A percentile compares a stretch with the other conserved stretches of the same genome.
phyloP scores from a whole-genome alignment of 2,329 filamentous ascomycete genomes.

The Laburnicola sp. region DNA sequence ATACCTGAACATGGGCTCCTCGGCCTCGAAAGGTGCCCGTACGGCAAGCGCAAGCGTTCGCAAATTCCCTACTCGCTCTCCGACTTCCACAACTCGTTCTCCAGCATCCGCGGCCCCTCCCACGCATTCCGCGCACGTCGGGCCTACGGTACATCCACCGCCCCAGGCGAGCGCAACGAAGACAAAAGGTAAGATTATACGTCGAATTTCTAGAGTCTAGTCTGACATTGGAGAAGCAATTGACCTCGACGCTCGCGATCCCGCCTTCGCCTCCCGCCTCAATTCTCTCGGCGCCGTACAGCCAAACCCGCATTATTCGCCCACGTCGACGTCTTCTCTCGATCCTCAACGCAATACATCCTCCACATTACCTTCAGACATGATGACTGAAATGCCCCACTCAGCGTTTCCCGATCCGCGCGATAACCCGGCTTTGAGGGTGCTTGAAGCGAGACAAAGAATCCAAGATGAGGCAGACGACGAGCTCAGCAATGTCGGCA shows the following conservation, averaged over 20 bases:
- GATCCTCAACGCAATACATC: conserved; percentile 38
- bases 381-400: conserved; percentile 36
- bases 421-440: conserved; percentile 58
- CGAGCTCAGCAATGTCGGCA: conserved; percentile 54
- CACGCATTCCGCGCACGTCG: conserved; percentile 35
- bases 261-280: conserved; percentile 78
- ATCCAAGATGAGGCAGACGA: conserved; percentile 57
- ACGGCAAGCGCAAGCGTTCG: conserved; percentile 56
- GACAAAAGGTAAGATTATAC: conserved; percentile 43
- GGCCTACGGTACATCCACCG: conserved; percentile 48
- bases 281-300: conserved; percentile 63
- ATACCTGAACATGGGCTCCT: conserved; percentile 56
- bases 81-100: conserved; percentile 37
- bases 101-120: conserved; percentile 34
- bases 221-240: conserved; percentile 49
- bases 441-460: conserved; percentile 56
- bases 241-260: conserved; percentile 63
- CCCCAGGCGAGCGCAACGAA: conserved; percentile 44
- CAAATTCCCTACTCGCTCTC: conserved; percentile 58
- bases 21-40: conserved; percentile 59
- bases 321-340: conserved; percentile 55
- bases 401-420: conserved; percentile 38
- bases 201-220: neutral
- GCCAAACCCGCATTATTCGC: conserved; percentile 60
- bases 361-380: conserved; percentile 31